Conservation (phyloP, 176 grass and related monocot genomes). For the Rhynchospora breviuscula region DNA sequence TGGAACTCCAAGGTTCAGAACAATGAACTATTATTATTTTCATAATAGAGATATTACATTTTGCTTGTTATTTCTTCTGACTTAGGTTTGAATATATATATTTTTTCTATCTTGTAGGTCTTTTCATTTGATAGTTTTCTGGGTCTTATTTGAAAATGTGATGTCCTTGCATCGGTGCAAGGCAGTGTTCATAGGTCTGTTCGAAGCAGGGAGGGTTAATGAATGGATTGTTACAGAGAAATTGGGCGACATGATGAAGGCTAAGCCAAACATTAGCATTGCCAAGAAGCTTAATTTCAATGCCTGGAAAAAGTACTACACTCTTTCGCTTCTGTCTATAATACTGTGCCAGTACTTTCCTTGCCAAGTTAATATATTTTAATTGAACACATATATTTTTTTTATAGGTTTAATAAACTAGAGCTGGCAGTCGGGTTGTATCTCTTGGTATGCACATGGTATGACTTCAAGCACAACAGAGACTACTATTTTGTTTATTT, state of each 20-base stretch:
- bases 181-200: conserved; percentile 40
- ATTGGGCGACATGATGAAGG: conserved; percentile 41
- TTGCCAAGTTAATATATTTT: conserved; percentile 5
- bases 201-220: conserved; percentile 42
- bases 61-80: background rate
- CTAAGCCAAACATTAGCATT: conserved; percentile 21
- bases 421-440: conserved; percentile 30
- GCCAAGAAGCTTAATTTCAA: conserved; percentile 30
- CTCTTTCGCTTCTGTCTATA: background rate
- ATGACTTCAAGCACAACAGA: conserved; percentile 17
- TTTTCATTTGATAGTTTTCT: conserved; percentile 35
- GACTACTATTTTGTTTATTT: conserved; percentile 35
- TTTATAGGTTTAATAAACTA: conserved; percentile 30
- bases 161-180: conserved; percentile 39
- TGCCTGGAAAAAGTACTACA: conserved; percentile 25
- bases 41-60: background rate
- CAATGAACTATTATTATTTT: background rate
- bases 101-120: conserved; percentile 27
- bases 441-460: conserved; percentile 34
- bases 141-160: conserved; percentile 46
- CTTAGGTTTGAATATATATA: conserved; percentile 4
- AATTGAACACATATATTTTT: background rate
- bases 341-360: background rate
- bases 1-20: conserved; percentile 31
- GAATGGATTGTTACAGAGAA: conserved; percentile 52